Evolutionary conservation across 2,329 filamentous ascomycete species (phyloP), one percentile per base, ranked within the genome.

Genomic region (Cladobotryum protrusum): DNA sequence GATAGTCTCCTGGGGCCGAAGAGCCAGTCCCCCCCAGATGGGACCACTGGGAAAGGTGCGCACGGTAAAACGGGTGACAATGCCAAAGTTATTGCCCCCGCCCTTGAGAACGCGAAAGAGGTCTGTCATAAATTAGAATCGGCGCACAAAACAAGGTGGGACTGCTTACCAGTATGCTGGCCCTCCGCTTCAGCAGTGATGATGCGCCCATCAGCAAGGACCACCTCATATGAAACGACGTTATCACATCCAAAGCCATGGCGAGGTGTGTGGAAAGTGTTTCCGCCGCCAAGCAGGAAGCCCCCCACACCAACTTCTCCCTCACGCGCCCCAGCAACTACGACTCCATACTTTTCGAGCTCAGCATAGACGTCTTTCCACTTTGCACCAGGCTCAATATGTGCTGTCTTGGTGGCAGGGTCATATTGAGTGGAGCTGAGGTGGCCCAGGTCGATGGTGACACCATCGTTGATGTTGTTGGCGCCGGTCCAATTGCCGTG

Each of bases 391-490:
- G 24, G 24, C 11, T 29, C 24, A 8, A 29, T 29, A 4, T 39
- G 36, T 7, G 36, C 36, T 18, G 36, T 39, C 36, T 39, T n/a
- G 36, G 36, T 39, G 12, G 12, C 36, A 39, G 17, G 3, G 6
- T 29, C 24, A 29, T 29, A 29, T 8, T 39, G 40, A 15, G 18
- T 43, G 14, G 40, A 15, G 24, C 11, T 29, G 24, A 29, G 24
- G 6, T 8, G 24, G 56, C 62, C 58, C 34, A 71, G 59, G 52
- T 71, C 68, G 15, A 71, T 60, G 2, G 67, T 67, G 8, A 71
- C 59, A 2, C 70, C 69, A n/a, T 63, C 60, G 8, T 64, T 54
- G 12, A 72, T 53, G 45, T 64, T 66, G 59, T 68, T 69, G 49
- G 64, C 56, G 3, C 66, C 55, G 1, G 61, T 52, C 45, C 62